Evolutionary conservation across 2,329 filamentous ascomycete genomes (phyloP), one percentile per base, ranked within the genome.

Genomic region (Calcarisporium arbuscula): DNA sequence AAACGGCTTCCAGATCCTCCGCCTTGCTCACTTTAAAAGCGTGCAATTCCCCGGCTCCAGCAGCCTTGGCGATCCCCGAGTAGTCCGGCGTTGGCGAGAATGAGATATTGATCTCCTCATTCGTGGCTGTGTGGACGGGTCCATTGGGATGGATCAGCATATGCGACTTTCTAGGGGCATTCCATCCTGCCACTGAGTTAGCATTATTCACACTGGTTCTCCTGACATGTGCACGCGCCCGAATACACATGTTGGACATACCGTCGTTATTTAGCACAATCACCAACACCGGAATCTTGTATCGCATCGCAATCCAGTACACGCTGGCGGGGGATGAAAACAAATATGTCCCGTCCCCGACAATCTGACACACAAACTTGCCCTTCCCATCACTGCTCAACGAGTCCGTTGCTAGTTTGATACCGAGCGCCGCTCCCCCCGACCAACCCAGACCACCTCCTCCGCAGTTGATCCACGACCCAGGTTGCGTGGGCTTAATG

Each of bases 401-500:
- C n/a, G 36, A 34, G 6, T 51, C 48, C 4, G 35, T 72, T 0
- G 81, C 83, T 6, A 87, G 70, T 51, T 86, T 86, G 51, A 87
- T 77, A 3, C 83, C 83, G 2, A 88, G 57, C 1, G 80, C 77
- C 30, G 63, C 82, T 11, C 84, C 82, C 15, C 82, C 82, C 11
- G 74, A 81, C 83, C 83, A 88, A 3, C 83, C 83, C 0, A 87
- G 72, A 3, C 83, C 83, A 9, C 81, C 82, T 4, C 80, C 82
- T 3, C 83, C 82, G 53, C 82, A 87, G 50, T 86, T 86, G 48
- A 88, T 74, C 79, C 79, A 86, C 2, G 72, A 75, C 0, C 82
- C 81, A 0, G 83, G 82, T 0, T 76, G 51, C 0, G 68, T 75
- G 2, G 75, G 69, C 45, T 77, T 74, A 11, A 89, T 62, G 44